Percentiles rank a stretch among this genome's conserved stretches.
These are phyloP conservation scores for Umbelopsis sp. DNA, from an alignment of 192 early-diverging fungal genomes.

Conservation along the genomic window DNA sequence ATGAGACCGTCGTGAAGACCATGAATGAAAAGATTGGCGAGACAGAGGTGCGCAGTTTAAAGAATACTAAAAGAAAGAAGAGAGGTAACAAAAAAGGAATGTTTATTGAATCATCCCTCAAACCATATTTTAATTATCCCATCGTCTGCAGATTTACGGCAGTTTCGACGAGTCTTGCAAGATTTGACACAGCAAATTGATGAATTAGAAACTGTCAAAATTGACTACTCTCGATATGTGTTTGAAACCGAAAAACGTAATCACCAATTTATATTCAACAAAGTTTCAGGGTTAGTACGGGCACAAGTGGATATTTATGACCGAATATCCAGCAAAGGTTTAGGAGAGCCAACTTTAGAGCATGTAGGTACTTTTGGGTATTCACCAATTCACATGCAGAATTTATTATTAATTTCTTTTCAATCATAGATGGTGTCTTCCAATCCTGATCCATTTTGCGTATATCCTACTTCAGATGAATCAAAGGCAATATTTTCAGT, in stretches of 20 bases:
- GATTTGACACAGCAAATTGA: constrained; percentile 51
- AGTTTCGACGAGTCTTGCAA: constrained; percentile 41
- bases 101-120: too few relatives aligned
- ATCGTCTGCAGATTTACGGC: constrained; percentile 33
- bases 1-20: constrained; percentile 41
- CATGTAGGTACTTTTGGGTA: constrained; percentile 20
- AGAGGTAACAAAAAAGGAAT: not conserved
- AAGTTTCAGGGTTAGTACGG: constrained; percentile 44
- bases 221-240: constrained; percentile 43
- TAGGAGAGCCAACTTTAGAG: constrained; percentile 51
- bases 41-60: constrained; percentile 47
- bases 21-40: constrained; percentile 52
- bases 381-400: not conserved
- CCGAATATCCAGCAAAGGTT: constrained; percentile 46
- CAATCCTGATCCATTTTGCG: constrained; percentile 50
- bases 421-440: constrained; percentile 43
- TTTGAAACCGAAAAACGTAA: constrained; percentile 49
- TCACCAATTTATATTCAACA: constrained; percentile 45
- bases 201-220: constrained; percentile 49
- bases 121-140: not conserved
- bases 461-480: constrained; percentile 46
- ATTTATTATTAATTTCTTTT: not conserved
- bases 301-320: constrained; percentile 54
- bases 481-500: constrained; percentile 50
- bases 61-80: constrained; percentile 29